These are phyloP conservation scores for Diospyros lotus DNA, from an alignment of 148 eudicot genomes.

Conservation along the genomic window DNA sequence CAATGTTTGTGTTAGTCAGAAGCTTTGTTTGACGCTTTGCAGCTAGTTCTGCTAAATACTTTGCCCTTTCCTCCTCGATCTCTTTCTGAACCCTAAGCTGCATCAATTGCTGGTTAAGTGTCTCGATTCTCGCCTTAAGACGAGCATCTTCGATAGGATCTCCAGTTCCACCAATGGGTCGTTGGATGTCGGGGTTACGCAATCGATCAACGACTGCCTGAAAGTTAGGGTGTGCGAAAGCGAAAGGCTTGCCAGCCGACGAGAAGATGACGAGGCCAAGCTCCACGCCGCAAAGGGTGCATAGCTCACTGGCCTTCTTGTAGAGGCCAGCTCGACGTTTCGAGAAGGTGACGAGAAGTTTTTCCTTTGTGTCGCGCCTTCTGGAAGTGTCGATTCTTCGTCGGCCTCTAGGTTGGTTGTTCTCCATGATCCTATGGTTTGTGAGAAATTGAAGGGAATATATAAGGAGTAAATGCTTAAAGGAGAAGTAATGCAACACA, in stretches of 20 bases:
- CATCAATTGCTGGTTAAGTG: background rate
- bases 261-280: slow-evolving; percentile 24
- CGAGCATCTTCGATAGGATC: background rate
- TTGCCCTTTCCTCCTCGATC: background rate
- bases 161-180: background rate
- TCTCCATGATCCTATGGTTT: slow-evolving; percentile 8
- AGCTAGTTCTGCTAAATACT: background rate
- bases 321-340: slow-evolving; percentile 31
- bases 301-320: slow-evolving; percentile 33
- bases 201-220: slow-evolving; percentile 4
- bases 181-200: background rate
- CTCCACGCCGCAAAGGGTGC: slow-evolving; percentile 16
- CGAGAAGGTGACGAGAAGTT: slow-evolving; percentile 26
- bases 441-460: too few species aligned
- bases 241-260: slow-evolving; percentile 30
- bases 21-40: background rate
- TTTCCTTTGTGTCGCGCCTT: slow-evolving; percentile 22
- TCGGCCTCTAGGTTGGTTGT: slow-evolving; percentile 13
- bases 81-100: background rate
- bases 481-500: too few species aligned
- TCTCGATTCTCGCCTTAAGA: slow-evolving; percentile 1
- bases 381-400: slow-evolving; percentile 13
- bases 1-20: background rate
- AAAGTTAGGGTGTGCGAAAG: slow-evolving; percentile 24
- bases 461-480: too few species aligned